These are phyloP conservation scores for Teratosphaeria pseudoeucalypti DNA, from an alignment of 2,329 filamentous ascomycete species.

Conservation along the genomic window DNA sequence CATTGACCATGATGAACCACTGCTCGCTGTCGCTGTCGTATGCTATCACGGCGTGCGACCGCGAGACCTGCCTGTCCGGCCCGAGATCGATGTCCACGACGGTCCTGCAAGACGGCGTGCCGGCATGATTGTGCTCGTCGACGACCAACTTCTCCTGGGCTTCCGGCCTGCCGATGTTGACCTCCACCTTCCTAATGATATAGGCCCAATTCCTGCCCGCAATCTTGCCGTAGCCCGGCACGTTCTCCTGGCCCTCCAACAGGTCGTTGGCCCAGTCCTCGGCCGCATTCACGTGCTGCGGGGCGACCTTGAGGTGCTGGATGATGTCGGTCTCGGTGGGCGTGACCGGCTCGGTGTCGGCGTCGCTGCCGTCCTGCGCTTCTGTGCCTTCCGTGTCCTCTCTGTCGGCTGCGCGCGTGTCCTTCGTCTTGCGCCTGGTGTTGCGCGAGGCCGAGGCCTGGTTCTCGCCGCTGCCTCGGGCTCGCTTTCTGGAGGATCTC, in stretches of 20 bases:
- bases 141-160: constrained; percentile 20
- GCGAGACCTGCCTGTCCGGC: constrained; percentile 40
- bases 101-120: constrained; percentile 27
- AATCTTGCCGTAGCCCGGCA: constrained; percentile 67
- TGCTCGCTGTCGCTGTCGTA: constrained; percentile 39
- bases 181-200: constrained; percentile 64
- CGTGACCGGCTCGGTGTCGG: constrained; percentile 26
- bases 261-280: constrained; percentile 46
- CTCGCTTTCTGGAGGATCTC: constrained; percentile 35
- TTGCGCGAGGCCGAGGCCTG: constrained; percentile 17
- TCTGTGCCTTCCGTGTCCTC: constrained; percentile 30
- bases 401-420: constrained; percentile 20
- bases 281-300: constrained; percentile 44
- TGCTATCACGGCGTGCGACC: constrained; percentile 39
- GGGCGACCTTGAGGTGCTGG: constrained; percentile 32
- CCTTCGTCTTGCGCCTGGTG: constrained; percentile 25
- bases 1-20: constrained; percentile 81
- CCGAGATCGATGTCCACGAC: constrained; percentile 73
- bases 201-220: constrained; percentile 76
- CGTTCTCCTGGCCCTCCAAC: constrained; percentile 35
- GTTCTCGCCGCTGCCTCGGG: constrained; percentile 26
- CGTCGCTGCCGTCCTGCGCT: constrained; percentile 28
- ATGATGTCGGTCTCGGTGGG: constrained; percentile 35
- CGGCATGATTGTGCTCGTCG: constrained; percentile 15
- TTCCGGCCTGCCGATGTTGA: constrained; percentile 62